phyloP scores from a whole-genome alignment of 2,329 filamentous ascomycete species.

The Penicillium sp. region DNA sequence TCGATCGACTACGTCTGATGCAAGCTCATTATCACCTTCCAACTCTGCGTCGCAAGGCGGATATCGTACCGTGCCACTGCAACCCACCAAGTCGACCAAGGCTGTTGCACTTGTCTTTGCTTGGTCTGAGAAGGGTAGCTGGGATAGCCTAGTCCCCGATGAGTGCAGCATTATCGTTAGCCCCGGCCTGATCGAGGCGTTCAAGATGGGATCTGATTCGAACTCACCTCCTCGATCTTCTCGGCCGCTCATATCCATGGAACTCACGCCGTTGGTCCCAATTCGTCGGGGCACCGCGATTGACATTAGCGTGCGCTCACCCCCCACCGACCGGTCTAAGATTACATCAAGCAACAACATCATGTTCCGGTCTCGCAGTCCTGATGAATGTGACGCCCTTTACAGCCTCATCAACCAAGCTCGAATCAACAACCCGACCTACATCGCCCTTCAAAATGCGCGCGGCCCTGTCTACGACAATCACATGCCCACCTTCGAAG shows the following conservation, averaged over 20 bases:
- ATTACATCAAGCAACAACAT: conserved; percentile 75
- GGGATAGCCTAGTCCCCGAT: conserved; percentile 63
- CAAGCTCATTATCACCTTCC: conserved; percentile 73
- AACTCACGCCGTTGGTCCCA: conserved; percentile 88
- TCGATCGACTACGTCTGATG: conserved; percentile 47
- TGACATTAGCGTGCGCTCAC: conserved; percentile 91
- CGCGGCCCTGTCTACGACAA: conserved; percentile 62
- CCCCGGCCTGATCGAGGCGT: conserved; percentile 67
- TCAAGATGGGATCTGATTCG: conserved; percentile 55
- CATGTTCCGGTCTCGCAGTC: conserved; percentile 81
- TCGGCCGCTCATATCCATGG: conserved; percentile 68
- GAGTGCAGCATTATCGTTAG: conserved; percentile 67
- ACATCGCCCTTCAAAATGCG: conserved; percentile 76
- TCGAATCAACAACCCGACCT: conserved; percentile 89
- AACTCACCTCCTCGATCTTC: conserved; percentile 21
- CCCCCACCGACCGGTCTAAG: conserved; percentile 72
- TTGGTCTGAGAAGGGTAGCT: conserved; percentile 66
- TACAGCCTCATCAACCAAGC: conserved; percentile 87
- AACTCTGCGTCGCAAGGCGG: conserved; percentile 80
- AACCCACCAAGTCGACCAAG: conserved; percentile 55
- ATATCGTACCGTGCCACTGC: conserved; percentile 58
- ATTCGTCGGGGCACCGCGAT: conserved; percentile 88
- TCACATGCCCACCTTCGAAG: conserved; percentile 53
- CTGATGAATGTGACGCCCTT: conserved; percentile 76
- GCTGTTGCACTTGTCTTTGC: conserved; percentile 64